Conservation (phyloP, 768 basidiomycete species). For the Suillus subluteus region DNA sequence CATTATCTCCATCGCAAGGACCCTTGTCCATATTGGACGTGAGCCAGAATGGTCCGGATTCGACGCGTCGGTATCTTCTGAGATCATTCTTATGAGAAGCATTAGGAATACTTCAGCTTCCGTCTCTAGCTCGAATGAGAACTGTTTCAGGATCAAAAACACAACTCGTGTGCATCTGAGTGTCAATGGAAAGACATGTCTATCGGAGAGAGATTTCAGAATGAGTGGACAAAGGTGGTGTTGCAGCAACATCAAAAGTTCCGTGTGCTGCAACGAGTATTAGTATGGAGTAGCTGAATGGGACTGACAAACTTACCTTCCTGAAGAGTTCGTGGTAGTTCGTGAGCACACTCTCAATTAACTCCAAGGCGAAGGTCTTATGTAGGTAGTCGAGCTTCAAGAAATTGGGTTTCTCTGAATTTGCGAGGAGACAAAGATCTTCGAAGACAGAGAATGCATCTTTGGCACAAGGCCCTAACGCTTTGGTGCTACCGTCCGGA, state of each 20-base stretch:
- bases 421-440: slow-evolving; percentile 88
- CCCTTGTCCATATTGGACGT: slow-evolving; percentile 85
- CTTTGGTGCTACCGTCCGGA: slow-evolving; percentile 68
- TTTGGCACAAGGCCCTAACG: slow-evolving; percentile 72
- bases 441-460: slow-evolving; percentile 91
- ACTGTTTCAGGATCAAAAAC: slow-evolving; percentile 91
- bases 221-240: slow-evolving; percentile 91
- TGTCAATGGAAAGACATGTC: slow-evolving; percentile 83
- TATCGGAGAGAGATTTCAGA: slow-evolving; percentile 82
- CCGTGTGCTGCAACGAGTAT: slow-evolving; percentile 59
- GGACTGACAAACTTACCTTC: slow-evolving; percentile 51
- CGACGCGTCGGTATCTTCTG: slow-evolving; percentile 50
- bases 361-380: slow-evolving; percentile 94
- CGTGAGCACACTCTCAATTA: slow-evolving; percentile 95
- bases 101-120: slow-evolving; percentile 89
- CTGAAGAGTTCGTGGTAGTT: slow-evolving; percentile 89
- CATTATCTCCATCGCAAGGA: slow-evolving; percentile 91
- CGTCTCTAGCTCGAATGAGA: slow-evolving; percentile 75
- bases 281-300: slow-evolving; percentile 4
- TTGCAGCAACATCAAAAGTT: slow-evolving; percentile 83
- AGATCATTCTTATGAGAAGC: slow-evolving; percentile 66
- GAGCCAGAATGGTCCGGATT: slow-evolving; percentile 29
- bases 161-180: slow-evolving; percentile 92
- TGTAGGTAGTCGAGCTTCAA: slow-evolving; percentile 81
- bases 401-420: slow-evolving; percentile 79